Base-by-base conservation (phyloP, 495 filamentous ascomycete genomes). In the Aspergillus sclerotiicarbonarius region DNA sequence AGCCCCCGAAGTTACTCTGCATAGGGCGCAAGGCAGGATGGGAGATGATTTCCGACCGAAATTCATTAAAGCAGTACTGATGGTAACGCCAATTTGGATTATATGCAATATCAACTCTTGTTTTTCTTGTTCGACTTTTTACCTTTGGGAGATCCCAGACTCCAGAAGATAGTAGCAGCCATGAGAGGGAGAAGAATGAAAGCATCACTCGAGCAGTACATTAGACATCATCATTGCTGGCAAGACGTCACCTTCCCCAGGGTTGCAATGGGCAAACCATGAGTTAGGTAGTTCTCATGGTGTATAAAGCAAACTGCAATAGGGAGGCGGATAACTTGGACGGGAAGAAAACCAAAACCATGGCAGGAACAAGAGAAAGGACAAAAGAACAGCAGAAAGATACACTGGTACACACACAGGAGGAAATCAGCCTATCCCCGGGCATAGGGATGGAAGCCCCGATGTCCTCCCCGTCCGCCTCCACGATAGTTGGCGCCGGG, bases 401-500 rank as follows among this genome's bases (percentile, higher is more conserved):
- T 20, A 53, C 7, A 56, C 41, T 30, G 30, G 49, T 20, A 15
- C 18, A 25, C 19, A 31, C 9, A 51, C 4, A 15, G 19, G 13
- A 58, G 31, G 16, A 46, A 19, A 47, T 30, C 9, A 20, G 16
- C 33, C 58, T 66, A 75, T 47, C 65, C 61, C 31, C 83, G 72
- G 35, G 80, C 73, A 71, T 96, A 96, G 39, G 92, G 92, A 74
- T 96, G 91, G 75, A 86, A 96, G 6, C 90, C 87, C 19, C 88
- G 75, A 58, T 83, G 79, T 37, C 72, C 85, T 53, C 92, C 90
- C 56, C 92, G 79, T n/a, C 93, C 91, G 31, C 95, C 94, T 29
- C 94, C 95, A 31, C 94, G 84, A 74, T 96, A 97, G 71, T 97
- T 97, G 0, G 92, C 90, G 7, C 92, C 92, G 0, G 94, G 92